These are phyloP conservation scores for Pyricularia sp. DNA, from an alignment of 2,329 filamentous ascomycete species.

Conservation along the genomic window DNA sequence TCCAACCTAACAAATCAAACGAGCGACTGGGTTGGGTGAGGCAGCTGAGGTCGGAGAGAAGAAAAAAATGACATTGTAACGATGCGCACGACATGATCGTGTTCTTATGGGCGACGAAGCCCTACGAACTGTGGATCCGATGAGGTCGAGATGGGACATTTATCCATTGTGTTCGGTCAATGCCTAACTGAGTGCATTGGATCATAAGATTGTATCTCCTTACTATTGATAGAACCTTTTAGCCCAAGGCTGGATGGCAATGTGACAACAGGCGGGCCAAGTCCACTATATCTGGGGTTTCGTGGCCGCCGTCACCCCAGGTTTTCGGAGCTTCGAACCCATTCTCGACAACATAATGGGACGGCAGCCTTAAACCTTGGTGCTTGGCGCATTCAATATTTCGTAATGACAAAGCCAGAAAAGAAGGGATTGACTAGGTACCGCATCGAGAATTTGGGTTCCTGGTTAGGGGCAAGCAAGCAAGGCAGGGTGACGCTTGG, in stretches of 20 bases:
- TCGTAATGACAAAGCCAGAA: too few relatives aligned
- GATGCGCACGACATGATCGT: neutral
- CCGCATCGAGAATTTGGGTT: too few relatives aligned
- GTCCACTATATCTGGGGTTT: neutral
- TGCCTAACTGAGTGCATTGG: neutral
- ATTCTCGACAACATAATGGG: too few relatives aligned
- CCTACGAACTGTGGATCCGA: neutral
- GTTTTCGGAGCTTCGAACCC: neutral
- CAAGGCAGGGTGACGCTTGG: too few relatives aligned
- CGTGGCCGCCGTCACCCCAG: neutral
- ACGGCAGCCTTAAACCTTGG: too few relatives aligned
- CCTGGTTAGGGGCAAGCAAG: too few relatives aligned
- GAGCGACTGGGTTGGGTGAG: neutral
- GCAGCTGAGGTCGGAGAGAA: neutral
- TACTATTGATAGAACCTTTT: too few relatives aligned
- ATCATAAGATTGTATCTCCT: neutral
- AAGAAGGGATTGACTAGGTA: too few relatives aligned
- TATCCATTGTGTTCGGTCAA: neutral
- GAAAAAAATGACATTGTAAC: neutral
- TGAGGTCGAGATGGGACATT: neutral
- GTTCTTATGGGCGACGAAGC: neutral
- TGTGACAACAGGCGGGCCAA: neutral
- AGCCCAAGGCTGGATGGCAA: neutral
- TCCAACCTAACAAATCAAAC: neutral
- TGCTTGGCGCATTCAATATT: too few relatives aligned